A percentile compares a stretch with the other conserved stretches of the same genome.
Evolutionary conservation across 441 rosid genomes (phyloP).

Genomic region (Adansonia madagascariensis): DNA sequence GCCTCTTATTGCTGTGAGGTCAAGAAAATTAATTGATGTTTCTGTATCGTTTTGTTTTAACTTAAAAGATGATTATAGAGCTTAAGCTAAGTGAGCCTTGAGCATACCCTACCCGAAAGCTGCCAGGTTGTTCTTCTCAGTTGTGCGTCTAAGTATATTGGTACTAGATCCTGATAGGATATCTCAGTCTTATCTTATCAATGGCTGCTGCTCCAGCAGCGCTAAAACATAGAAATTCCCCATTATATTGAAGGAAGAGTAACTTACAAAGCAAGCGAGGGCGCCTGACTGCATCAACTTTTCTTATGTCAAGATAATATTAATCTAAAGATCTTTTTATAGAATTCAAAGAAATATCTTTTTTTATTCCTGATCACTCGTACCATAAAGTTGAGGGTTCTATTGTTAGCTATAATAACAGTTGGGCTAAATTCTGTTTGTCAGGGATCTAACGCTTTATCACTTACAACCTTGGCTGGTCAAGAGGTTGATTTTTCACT

Average conservation of each 20-base stretch:
- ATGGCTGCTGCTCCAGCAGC: neutral
- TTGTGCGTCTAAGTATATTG: neutral
- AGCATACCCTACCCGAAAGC: neutral
- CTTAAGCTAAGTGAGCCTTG: neutral
- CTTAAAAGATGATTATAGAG: neutral
- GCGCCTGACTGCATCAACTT: too few relatives aligned
- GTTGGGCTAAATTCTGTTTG: constrained; percentile 15
- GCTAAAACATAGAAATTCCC: neutral
- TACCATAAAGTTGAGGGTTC: neutral
- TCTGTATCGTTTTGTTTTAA: neutral
- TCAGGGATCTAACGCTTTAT: constrained; percentile 23
- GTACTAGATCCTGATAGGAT: neutral
- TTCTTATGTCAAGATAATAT: neutral
- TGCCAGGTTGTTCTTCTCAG: neutral
- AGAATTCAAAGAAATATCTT: neutral
- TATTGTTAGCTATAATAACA: neutral
- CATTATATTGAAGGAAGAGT: too few relatives aligned
- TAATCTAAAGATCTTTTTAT: neutral
- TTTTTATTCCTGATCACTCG: neutral
- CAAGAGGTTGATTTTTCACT: constrained; percentile 32
- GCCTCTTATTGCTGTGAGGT: neutral
- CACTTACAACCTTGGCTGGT: constrained; percentile 16
- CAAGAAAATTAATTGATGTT: neutral
- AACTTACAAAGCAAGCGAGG: too few relatives aligned
- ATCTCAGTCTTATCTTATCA: neutral